These are phyloP conservation scores for Arthrobotrys pseudoclavata DNA, from an alignment of 2,329 filamentous ascomycete genomes.

Conservation along the genomic window DNA sequence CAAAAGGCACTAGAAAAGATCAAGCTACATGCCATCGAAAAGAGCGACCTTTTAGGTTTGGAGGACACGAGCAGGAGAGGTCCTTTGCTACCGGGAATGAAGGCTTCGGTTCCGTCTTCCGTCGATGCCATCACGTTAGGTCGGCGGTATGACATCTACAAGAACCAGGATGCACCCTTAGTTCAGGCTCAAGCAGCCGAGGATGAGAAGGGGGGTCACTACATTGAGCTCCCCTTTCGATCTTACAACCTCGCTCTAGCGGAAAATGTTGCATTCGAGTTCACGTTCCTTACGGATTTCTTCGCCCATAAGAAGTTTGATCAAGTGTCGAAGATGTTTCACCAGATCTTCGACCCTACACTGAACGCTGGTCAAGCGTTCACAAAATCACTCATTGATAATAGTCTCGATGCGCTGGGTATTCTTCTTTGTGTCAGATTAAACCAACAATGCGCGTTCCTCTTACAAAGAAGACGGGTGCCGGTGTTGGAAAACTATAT, in stretches of 20 bases:
- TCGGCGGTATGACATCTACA: conserved; percentile 84
- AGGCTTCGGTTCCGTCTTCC: conserved; percentile 46
- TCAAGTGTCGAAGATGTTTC: conserved; percentile 84
- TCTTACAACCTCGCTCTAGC: conserved; percentile 95
- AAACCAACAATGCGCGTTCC: conserved; percentile 94
- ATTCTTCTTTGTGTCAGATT: conserved; percentile 90
- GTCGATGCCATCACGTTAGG: conserved; percentile 88
- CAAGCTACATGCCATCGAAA: conserved; percentile 84
- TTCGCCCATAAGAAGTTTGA: conserved; percentile 84
- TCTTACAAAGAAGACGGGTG: conserved; percentile 89
- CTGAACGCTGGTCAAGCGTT: conserved; percentile 84
- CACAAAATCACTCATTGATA: conserved; percentile 80
- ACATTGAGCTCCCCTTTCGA: conserved; percentile 89
- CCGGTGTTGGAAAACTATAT: conserved; percentile 91
- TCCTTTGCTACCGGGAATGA: conserved; percentile 57
- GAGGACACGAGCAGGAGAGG: conserved; percentile 79
- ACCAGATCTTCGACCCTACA: conserved; percentile 88
- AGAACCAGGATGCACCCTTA: conserved; percentile 79
- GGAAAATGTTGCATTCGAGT: conserved; percentile 94
- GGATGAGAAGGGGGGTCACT: conserved; percentile 86
- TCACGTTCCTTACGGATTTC: conserved; percentile 91
- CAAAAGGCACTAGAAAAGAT: conserved; percentile 85
- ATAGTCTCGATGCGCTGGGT: conserved; percentile 86
- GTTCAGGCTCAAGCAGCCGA: conserved; percentile 90
- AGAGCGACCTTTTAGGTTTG: conserved; percentile 83